Evolutionary conservation across 1,139 yeast genomes (phyloP).

Genomic region (Pneumocystis oryctolagi): DNA sequence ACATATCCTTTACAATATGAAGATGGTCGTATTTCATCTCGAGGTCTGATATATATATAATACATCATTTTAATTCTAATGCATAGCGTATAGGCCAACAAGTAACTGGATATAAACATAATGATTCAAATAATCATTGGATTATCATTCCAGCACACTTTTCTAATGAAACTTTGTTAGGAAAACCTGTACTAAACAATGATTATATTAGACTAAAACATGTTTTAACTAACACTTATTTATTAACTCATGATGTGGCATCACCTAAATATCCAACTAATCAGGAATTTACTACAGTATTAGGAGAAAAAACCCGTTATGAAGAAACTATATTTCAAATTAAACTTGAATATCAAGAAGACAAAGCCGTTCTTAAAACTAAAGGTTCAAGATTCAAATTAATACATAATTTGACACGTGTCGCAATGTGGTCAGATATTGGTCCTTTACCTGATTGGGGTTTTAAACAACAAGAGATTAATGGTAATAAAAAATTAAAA

Average conservation of each 20-base stretch:
- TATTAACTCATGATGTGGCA: conserved; percentile 91
- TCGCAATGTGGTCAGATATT: conserved; percentile 88
- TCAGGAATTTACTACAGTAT: conserved; percentile 73
- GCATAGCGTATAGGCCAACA: conserved; percentile 37
- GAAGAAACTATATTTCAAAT: conserved; percentile 70
- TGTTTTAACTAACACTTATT: conserved; percentile 58
- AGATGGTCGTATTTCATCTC: conserved; percentile 90
- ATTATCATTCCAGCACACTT: conserved; percentile 56
- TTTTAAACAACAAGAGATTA: conserved; percentile 76
- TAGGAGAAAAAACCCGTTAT: conserved; percentile 44
- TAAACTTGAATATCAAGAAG: conserved; percentile 40
- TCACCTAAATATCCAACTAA: conserved; percentile 85
- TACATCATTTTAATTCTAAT: background rate
- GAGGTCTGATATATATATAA: conserved; percentile 30
- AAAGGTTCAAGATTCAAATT: conserved; percentile 54
- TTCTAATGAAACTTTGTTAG: conserved; percentile 26
- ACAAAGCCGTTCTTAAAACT: conserved; percentile 45
- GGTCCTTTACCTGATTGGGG: conserved; percentile 88
- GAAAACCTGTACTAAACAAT: conserved; percentile 40
- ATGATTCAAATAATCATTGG: conserved; percentile 71
- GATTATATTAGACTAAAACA: conserved; percentile 71
- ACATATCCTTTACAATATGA: conserved; percentile 83
- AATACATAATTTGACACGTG: conserved; percentile 72
- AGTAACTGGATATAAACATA: conserved; percentile 54
- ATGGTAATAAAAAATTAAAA: conserved; percentile 71